Conservation (phyloP, 192 early-diverging fungal genomes). For the Powellomyces hirtus region DNA sequence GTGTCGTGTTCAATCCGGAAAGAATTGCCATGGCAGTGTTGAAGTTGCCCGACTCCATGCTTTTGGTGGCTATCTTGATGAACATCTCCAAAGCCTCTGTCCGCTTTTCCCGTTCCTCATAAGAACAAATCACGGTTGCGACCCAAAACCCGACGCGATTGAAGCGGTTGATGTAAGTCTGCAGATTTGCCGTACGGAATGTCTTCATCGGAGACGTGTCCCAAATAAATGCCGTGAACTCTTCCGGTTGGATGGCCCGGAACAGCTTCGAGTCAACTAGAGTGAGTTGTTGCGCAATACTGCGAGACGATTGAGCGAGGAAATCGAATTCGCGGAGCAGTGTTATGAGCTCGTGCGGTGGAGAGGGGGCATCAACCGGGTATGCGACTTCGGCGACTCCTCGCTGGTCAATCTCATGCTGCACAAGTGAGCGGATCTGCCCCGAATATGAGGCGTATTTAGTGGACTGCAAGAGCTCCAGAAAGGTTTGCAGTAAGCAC, state of each 20-base stretch:
- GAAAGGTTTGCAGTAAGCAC: constrained; percentile 17
- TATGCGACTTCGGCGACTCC: neutral
- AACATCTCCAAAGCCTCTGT: constrained; percentile 27
- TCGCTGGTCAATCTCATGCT: constrained; percentile 4
- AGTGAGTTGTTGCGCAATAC: constrained; percentile 40
- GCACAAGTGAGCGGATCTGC: constrained; percentile 20
- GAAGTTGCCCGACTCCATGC: constrained; percentile 36
- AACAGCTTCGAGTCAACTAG: constrained; percentile 35
- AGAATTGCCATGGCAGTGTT: constrained; percentile 46
- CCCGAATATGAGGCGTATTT: constrained; percentile 15
- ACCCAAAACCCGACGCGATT: constrained; percentile 35
- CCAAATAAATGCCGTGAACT: constrained; percentile 37
- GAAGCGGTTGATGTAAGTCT: constrained; percentile 35
- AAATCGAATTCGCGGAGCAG: constrained; percentile 30
- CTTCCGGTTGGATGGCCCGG: constrained; percentile 29
- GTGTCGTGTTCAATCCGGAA: constrained; percentile 40
- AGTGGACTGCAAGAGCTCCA: constrained; percentile 7
- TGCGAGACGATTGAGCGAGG: constrained; percentile 18
- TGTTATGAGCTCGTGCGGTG: constrained; percentile 12
- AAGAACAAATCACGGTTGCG: constrained; percentile 28
- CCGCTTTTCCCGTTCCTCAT: constrained; percentile 16
- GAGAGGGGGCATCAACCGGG: neutral
- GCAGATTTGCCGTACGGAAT: constrained; percentile 16
- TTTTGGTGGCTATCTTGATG: constrained; percentile 31
- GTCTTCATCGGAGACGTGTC: neutral